Percentiles rank a stretch among this genome's conserved stretches.
These are phyloP conservation scores for Cystobasidium slooffiae DNA, from an alignment of 1,284 basidiomycete species.

Conservation along the genomic window DNA sequence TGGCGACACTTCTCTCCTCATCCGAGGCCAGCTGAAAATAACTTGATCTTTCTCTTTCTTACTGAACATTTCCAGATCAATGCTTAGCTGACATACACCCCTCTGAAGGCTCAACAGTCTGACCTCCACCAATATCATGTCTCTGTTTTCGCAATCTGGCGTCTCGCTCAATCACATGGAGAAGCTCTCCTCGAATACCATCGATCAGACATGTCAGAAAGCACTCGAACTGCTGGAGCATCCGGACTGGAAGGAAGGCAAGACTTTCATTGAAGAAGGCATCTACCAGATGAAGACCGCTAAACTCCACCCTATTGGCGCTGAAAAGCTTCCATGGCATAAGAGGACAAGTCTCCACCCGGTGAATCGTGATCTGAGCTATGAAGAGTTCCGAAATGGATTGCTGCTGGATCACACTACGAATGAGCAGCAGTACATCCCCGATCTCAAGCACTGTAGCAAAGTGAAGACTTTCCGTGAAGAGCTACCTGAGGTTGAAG, in stretches of 20 bases:
- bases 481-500: conserved; percentile 29
- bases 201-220: conserved; percentile 25
- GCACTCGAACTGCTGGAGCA: conserved; percentile 22
- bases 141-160: conserved; percentile 35
- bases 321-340: conserved; percentile 32
- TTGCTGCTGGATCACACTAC: conserved; percentile 34
- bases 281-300: conserved; percentile 10
- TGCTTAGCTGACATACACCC: neutral
- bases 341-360: conserved; percentile 32
- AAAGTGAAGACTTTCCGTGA: conserved; percentile 24
- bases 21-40: too few species aligned
- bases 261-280: conserved; percentile 20
- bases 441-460: conserved; percentile 27
- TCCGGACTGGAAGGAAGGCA: conserved; percentile 33
- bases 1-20: too few species aligned
- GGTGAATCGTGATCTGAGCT: conserved; percentile 24
- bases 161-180: conserved; percentile 33
- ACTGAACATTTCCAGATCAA: neutral
- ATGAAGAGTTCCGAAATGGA: conserved; percentile 40
- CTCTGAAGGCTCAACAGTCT: neutral
- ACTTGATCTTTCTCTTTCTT: too few species aligned
- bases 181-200: conserved; percentile 31
- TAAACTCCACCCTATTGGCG: conserved; percentile 2
- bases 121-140: conserved; percentile 6
- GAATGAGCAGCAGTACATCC: conserved; percentile 40